Base-by-base conservation (phyloP, 441 rosid genomes). In the Breynia disticha region DNA sequence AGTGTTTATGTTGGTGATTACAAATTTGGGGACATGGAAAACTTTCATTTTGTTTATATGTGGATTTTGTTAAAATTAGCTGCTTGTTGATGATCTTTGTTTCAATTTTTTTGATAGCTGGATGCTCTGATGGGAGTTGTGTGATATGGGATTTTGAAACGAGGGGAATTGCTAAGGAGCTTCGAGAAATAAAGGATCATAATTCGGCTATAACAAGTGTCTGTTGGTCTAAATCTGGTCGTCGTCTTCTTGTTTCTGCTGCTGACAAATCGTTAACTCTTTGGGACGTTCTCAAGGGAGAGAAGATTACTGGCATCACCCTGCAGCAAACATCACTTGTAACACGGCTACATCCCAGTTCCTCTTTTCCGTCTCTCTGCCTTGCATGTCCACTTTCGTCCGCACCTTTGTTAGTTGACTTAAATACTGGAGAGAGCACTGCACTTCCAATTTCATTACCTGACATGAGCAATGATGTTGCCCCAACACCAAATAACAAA, bases 141-240 rank as follows among this genome's bases (percentile, higher is more conserved):
- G 72, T 93, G 7, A 88, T 93, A 56, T 93, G 96, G 95, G 98
- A 93, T 69, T 93, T 93, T 63, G 96, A 93, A 77, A 93, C 98
- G 28, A 76, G 97, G 55, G 95, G 95, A 20, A 79, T 93, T 37
- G 86, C 97, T 12, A 93, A 84, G 56, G 98, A 84, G 83, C 86
- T 93, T 52, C 81, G 80, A 21, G 95, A 88, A 75, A n/a, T n/a
- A n/a, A 72, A 61, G 39, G 90, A 81, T 9, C 84, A 79, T 59
- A 59, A 62, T 60, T 84, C 95, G 66, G 86, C 98, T 0, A 79
- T 93, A 44, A 93, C 98, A 43, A 88, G 98, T 39, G 79, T 93
- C 24, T 89, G 86, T 47, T 93, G 98, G 98, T 93, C 98, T 14
- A 93, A 81, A 56, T 82, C 71, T 66, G 98, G 98, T 1, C 97